A percentile compares a stretch with the other conserved stretches of the same genome.
Conservation (phyloP, 129 eudicot genomes). For the Logfia minima region DNA sequence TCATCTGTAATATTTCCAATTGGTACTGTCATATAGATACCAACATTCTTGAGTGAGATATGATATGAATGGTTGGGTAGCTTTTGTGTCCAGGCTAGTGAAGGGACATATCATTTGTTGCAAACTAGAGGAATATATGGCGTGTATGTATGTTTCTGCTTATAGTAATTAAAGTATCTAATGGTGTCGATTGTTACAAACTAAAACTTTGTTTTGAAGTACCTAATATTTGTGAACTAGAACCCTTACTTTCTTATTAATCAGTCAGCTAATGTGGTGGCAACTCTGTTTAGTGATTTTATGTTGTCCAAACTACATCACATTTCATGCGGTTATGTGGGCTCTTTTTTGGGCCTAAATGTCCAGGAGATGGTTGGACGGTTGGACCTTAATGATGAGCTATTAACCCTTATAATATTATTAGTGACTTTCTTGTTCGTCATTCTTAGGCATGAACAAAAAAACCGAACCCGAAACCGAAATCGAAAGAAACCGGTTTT, state of each 20-base stretch:
- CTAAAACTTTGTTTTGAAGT: not conserved
- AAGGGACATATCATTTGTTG: not conserved
- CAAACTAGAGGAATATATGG: too few relatives aligned
- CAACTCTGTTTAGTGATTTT: not conserved
- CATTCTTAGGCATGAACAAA: too few relatives aligned
- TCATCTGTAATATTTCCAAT: not conserved
- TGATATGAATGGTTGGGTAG: not conserved
- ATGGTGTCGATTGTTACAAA: not conserved
- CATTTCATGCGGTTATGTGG: not conserved
- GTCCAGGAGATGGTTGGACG: constrained; percentile 7
- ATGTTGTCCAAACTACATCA: not conserved
- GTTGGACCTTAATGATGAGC: not conserved
- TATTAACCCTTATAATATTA: not conserved
- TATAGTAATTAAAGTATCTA: too few relatives aligned
- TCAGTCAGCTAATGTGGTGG: not conserved
- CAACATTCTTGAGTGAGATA: not conserved
- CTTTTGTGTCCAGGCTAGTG: not conserved
- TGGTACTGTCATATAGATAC: constrained; percentile 1
- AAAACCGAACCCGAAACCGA: too few relatives aligned
- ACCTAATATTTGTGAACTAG: not conserved
- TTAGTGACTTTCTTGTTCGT: not conserved
- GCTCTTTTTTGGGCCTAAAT: not conserved
- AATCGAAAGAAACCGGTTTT: too few relatives aligned
- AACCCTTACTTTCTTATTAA: not conserved
- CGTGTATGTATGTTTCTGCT: too few relatives aligned